Evolutionary conservation across 2,329 filamentous ascomycete species (phyloP).

Genomic region (Clonostachys chloroleuca): DNA sequence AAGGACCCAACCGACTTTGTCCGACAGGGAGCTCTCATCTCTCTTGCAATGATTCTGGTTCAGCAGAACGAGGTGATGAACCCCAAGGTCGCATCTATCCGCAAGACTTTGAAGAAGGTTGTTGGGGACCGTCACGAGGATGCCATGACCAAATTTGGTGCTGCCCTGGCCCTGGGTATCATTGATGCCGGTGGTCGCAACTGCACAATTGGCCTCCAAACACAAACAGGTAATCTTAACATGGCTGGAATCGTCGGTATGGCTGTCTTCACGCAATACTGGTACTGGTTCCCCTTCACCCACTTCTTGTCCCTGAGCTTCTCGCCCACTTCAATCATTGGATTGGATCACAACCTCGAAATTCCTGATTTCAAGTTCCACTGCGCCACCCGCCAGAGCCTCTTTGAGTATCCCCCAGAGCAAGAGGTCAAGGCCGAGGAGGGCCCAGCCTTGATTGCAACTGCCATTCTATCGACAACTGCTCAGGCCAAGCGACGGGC

Average conservation of each 20-base stretch:
- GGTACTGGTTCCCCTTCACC: slow-evolving; percentile 99
- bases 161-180: slow-evolving; percentile 88
- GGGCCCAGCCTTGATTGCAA: slow-evolving; percentile 88
- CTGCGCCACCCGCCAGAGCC: slow-evolving; percentile 87
- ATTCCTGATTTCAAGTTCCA: slow-evolving; percentile 94
- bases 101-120: slow-evolving; percentile 92
- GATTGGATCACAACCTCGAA: slow-evolving; percentile 87
- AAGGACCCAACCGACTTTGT: slow-evolving; percentile 99
- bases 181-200: slow-evolving; percentile 97
- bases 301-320: slow-evolving; percentile 96
- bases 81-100: slow-evolving; percentile 85
- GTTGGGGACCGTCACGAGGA: slow-evolving; percentile 94
- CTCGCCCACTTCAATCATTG: slow-evolving; percentile 94
- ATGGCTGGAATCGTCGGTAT: slow-evolving; percentile 98
- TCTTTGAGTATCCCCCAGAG: slow-evolving; percentile 97
- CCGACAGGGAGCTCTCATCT: slow-evolving; percentile 89
- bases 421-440: slow-evolving; percentile 94
- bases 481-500: slow-evolving; percentile 94
- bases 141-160: slow-evolving; percentile 98
- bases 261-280: slow-evolving; percentile 98
- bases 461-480: slow-evolving; percentile 92
- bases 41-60: slow-evolving; percentile 97
- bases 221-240: slow-evolving; percentile 96
- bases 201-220: slow-evolving; percentile 96
- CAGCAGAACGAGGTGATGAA: slow-evolving; percentile 99